These are phyloP conservation scores for Lepidium africanum DNA, from an alignment of 345 rosid genomes.

Conservation along the genomic window DNA sequence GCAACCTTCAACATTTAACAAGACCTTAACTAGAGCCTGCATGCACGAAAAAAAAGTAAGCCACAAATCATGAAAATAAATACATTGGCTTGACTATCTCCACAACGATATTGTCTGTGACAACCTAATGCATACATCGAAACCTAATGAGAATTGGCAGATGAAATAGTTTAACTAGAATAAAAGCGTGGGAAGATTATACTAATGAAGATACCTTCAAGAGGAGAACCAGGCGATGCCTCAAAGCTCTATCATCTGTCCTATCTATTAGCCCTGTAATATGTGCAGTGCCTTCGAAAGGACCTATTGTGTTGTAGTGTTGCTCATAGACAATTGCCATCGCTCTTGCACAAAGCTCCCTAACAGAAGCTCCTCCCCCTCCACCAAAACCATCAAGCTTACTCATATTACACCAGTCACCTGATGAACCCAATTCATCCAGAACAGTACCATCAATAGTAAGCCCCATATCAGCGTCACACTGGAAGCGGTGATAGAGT, in stretches of 20 bases:
- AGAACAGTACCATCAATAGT: slow-evolving; percentile 91
- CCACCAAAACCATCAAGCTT: slow-evolving; percentile 99
- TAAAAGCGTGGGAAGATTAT: neutral
- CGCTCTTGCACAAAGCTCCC: slow-evolving; percentile 99
- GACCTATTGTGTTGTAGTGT: slow-evolving; percentile 70
- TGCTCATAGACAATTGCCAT: slow-evolving; percentile 98
- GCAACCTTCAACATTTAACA: slow-evolving; percentile 86
- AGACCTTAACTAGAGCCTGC: slow-evolving; percentile 90
- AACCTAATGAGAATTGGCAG: neutral
- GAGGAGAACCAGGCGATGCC: slow-evolving; percentile 91
- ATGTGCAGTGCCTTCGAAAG: slow-evolving; percentile 97
- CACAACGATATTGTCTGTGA: slow-evolving; percentile 1
- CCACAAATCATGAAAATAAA: slow-evolving; percentile 12
- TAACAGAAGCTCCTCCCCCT: slow-evolving; percentile 91
- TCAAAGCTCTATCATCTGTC: slow-evolving; percentile 93
- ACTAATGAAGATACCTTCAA: slow-evolving; percentile 58
- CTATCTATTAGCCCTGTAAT: slow-evolving; percentile 91
- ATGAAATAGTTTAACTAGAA: neutral
- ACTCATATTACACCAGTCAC: slow-evolving; percentile 99
- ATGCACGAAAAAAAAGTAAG: slow-evolving; percentile 17
- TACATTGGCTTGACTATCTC: slow-evolving; percentile 5
- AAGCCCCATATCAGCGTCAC: slow-evolving; percentile 98
- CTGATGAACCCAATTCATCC: slow-evolving; percentile 94
- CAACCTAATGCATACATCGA: neutral
- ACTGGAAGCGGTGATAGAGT: slow-evolving; percentile 91